Evolutionary conservation across 2,329 filamentous ascomycete genomes (phyloP).

Genomic region (Colletotrichum shisoi): DNA sequence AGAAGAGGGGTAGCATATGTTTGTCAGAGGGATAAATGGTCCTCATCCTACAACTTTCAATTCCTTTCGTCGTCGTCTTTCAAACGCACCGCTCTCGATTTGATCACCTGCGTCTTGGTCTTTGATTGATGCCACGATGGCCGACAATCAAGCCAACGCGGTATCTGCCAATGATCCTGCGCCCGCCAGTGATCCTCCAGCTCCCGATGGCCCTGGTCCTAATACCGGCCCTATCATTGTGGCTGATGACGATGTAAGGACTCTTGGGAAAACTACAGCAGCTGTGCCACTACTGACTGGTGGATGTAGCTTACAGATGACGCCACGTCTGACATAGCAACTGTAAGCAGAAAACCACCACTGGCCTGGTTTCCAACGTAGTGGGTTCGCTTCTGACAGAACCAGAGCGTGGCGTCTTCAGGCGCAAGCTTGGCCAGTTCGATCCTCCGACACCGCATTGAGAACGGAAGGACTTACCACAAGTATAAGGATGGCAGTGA

Average conservation of each 20-base stretch:
- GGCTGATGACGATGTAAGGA: neutral
- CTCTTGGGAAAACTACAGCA: neutral
- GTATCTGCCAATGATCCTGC: neutral
- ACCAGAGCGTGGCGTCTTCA: neutral
- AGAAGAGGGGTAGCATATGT: slow-evolving; percentile 9
- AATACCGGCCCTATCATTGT: neutral
- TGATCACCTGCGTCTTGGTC: neutral
- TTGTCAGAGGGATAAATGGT: neutral
- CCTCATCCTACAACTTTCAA: neutral
- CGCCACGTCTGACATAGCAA: neutral
- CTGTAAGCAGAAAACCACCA: neutral
- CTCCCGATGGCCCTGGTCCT: neutral
- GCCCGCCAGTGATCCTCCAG: neutral
- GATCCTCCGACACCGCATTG: neutral
- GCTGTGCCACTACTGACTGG: neutral
- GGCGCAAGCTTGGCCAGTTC: slow-evolving; percentile 2
- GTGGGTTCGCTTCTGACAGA: neutral
- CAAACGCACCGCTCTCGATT: neutral
- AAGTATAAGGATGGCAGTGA: slow-evolving; percentile 11
- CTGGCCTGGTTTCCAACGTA: neutral
- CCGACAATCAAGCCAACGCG: neutral
- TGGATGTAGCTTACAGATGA: neutral
- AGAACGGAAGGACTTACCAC: slow-evolving; percentile 13
- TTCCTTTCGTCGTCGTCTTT: neutral
- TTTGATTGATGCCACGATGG: neutral